phyloP scores from a whole-genome alignment of 495 filamentous ascomycete species.

The Xylaria cubensis region DNA sequence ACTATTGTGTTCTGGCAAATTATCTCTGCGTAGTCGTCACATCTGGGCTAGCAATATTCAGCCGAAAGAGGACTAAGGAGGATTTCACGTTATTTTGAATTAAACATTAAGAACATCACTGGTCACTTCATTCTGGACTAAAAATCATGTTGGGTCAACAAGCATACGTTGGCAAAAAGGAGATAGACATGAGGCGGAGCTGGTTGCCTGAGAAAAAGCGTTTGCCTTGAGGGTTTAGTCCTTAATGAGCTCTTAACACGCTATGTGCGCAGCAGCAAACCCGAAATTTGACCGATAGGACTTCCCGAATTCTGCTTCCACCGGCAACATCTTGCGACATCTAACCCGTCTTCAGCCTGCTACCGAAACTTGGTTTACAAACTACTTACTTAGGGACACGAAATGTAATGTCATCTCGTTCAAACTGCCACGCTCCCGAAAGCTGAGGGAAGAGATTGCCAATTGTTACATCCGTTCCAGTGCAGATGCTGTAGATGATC shows the following conservation, averaged over 20 bases:
- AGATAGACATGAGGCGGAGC: no score
- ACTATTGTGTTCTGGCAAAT: no score
- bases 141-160: not conserved
- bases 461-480: not conserved
- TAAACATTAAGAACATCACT: no score
- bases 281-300: not conserved
- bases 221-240: not conserved
- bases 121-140: no score
- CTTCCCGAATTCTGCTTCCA: not conserved
- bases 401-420: not conserved
- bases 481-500: not conserved
- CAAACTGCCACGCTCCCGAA: not conserved
- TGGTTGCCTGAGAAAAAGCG: no score
- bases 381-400: not conserved
- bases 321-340: not conserved
- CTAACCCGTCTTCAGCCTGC: not conserved
- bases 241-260: not conserved
- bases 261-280: not conserved
- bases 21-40: no score
- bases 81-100: no score
- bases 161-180: not conserved
- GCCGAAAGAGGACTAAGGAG: no score
- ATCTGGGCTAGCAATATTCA: no score
- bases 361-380: not conserved
- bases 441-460: not conserved